Evolutionary conservation across 2,329 filamentous ascomycete genomes (phyloP), one percentile per base, ranked within the genome.

Genomic region (Cercospora zeae-maydis): DNA sequence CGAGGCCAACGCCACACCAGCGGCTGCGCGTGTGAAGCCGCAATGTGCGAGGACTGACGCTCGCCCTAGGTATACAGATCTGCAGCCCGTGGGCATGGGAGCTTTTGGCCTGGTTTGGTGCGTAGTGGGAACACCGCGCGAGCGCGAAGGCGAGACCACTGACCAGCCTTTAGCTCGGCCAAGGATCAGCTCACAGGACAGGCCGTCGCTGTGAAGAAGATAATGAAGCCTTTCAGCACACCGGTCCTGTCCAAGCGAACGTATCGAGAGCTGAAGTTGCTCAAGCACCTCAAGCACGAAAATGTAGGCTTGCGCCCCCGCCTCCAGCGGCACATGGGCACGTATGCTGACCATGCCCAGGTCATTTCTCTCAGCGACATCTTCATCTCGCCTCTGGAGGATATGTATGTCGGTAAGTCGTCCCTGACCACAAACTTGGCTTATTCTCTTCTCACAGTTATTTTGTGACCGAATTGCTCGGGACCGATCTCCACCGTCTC

Each of bases 211-310:
- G 93, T 99, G 77, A 99, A 99, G 86, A 99, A 99, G 86, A 99
- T 99, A 76, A 98, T 99, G 93, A 99, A 98, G 83, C 95, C 95
- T 9, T 99, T 99, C 81, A 97, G 93, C 84, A 99, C 95, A n/a
- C 93, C 95, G 1, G 95, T 99, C 63, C 84, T 99, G 53, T 95
- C 95, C 63, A 99, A 99, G 83, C 87, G 95, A 76, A 99, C 95
- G 70, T 99, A 99, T 78, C 88, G 95, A 75, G 95, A 99, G 79
- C 82, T 99, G 76, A 99, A 98, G 83, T 86, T 99, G 67, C 83
- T 99, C 74, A 99, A 98, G 83, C 95, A 99, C 76, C 83, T 99
- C 65, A 88, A 88, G 76, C 95, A 99, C 78, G 95, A 99, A 81
- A 99, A 99, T 81, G 93, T 96, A 78, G 66, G 70, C 59, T 47